A percentile compares a stretch with the other conserved stretches of the same genome.
phyloP scores from a whole-genome alignment of 1,139 yeast species.

The Protomyces arabidopsidicola region DNA sequence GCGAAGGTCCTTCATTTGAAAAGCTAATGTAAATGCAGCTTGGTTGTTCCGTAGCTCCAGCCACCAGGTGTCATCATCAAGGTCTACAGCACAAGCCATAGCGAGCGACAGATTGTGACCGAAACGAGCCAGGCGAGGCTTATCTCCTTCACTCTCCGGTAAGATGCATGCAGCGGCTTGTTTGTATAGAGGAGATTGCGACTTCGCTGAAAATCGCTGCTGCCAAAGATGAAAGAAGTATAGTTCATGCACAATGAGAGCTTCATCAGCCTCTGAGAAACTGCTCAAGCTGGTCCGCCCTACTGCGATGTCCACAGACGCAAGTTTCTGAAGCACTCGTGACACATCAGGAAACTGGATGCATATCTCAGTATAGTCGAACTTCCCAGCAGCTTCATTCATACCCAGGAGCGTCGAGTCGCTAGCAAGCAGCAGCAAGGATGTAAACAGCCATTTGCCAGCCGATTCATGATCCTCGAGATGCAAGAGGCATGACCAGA shows the following conservation, averaged over 20 bases:
- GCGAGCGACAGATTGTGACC: background rate
- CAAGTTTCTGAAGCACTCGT: background rate
- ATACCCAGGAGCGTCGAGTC: background rate
- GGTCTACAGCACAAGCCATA: background rate
- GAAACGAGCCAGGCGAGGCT: background rate
- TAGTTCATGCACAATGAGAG: background rate
- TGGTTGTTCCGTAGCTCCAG: background rate
- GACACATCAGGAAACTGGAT: background rate
- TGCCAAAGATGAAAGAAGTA: background rate
- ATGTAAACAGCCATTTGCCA: background rate
- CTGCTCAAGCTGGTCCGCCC: background rate
- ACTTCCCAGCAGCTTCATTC: background rate
- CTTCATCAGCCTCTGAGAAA: background rate
- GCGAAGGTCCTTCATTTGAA: background rate
- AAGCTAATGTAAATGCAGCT: background rate
- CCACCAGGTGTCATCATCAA: background rate
- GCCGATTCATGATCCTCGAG: background rate
- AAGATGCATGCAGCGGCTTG: background rate
- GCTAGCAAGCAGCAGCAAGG: background rate
- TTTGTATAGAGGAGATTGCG: background rate
- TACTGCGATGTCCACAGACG: background rate
- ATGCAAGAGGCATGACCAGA: slow-evolving; percentile 13
- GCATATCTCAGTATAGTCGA: background rate
- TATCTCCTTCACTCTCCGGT: background rate
- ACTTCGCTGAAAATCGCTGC: background rate